Base-by-base conservation (phyloP, 1,284 basidiomycete species). In the Leccinum variabile region DNA sequence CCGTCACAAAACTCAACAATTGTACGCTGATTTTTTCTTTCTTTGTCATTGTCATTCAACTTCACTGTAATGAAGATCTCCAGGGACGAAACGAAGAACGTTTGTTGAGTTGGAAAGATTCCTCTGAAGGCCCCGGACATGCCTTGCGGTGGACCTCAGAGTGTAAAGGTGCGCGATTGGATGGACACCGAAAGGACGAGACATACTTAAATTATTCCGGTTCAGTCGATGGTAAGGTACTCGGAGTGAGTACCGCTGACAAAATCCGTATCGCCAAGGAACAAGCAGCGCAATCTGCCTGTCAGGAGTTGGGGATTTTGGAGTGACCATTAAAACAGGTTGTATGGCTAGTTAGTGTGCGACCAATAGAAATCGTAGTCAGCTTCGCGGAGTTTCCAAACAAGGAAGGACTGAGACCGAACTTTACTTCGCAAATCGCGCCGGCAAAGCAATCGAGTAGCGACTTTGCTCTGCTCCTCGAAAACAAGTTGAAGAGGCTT, bases 1-100 rank as follows among this genome's bases (percentile, higher is more conserved):
- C 76, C 66, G 67, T 79, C 56, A 83, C 83, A 5, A 69, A 69
- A 18, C 75, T 88, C 57, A 75, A 88, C 71, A 88, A 88, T 70
- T 76, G 86, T 81, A 64, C 69, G 82, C 46, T 18, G 46, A 6
- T 3, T 57, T 54, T 59, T 60, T 54, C 57, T 46, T 59, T 28
- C 28, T 18, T 46, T 62, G 5, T 18, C 11, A 8, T 46, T 18
- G 37, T 52, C n/a, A 14, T 49, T 62, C 25, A 16, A 49, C 9
- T 59, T 61, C 32, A 50, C 35, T 25, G 25, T 62, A 16, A 37
- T 65, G 33, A 60, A 84, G 84, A 80, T 71, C 74, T 84, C 37
- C 80, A 82, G 66, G 68, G 63, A 11, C 75, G 64, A n/a, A 60
- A 72, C 1, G 69, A 74, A 37, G 7, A 35, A 10, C 58, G 70